Evolutionary conservation across 306 rosid species (phyloP).

Genomic region (Notholithocarpus densiflorus): DNA sequence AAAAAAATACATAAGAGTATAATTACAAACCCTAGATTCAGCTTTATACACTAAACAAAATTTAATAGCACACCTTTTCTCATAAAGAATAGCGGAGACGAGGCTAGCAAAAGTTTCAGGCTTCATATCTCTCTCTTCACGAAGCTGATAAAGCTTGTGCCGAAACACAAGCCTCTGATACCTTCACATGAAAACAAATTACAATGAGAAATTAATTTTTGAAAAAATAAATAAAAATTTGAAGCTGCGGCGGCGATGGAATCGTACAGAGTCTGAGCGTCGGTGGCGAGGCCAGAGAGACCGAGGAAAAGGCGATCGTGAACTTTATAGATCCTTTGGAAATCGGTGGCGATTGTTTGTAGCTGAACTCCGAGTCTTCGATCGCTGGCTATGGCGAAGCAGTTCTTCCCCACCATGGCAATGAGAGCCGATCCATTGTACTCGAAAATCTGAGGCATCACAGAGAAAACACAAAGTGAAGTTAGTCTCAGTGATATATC

Average conservation of each 20-base stretch:
- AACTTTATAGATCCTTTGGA: slow-evolving; percentile 71
- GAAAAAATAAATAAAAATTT: background rate
- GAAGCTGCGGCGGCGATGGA: background rate
- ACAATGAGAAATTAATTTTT: background rate
- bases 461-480: background rate
- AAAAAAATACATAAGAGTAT: background rate
- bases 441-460: slow-evolving; percentile 60
- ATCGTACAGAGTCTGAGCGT: slow-evolving; percentile 84
- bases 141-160: slow-evolving; percentile 85
- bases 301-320: slow-evolving; percentile 82
- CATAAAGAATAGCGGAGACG: slow-evolving; percentile 77
- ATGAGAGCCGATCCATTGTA: slow-evolving; percentile 94
- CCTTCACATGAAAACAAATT: slow-evolving; percentile 30
- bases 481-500: background rate
- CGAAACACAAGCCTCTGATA: slow-evolving; percentile 78
- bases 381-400: slow-evolving; percentile 97
- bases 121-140: slow-evolving; percentile 92
- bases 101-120: slow-evolving; percentile 92
- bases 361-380: slow-evolving; percentile 97
- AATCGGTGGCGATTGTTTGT: slow-evolving; percentile 92
- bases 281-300: slow-evolving; percentile 92
- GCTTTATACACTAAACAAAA: background rate
- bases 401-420: slow-evolving; percentile 97
- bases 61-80: slow-evolving; percentile 57
- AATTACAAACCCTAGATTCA: background rate